phyloP scores from a whole-genome alignment of 129 eudicot species.

The Mikania micrantha region DNA sequence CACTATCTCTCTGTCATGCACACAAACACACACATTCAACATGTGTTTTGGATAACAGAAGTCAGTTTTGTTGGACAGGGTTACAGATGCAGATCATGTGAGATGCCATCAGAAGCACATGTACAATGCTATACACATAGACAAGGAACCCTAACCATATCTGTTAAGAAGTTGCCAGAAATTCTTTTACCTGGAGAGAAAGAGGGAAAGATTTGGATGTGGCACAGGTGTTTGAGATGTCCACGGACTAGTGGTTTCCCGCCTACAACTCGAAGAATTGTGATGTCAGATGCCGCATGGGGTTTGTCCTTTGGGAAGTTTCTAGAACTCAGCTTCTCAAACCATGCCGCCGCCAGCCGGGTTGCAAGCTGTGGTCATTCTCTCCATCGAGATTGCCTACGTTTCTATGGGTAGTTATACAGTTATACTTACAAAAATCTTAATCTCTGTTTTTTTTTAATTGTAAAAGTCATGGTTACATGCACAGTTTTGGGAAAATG shows the following conservation, averaged over 20 bases:
- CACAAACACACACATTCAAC: neutral
- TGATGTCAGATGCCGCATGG: conserved; percentile 99
- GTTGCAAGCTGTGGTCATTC: conserved; percentile 99
- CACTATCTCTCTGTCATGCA: neutral
- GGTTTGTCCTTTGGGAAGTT: conserved; percentile 97
- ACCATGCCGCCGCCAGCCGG: conserved; percentile 98
- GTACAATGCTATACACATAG: conserved; percentile 96
- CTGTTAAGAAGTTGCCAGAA: conserved; percentile 90
- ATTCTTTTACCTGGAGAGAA: conserved; percentile 73
- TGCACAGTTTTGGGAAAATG: conserved; percentile 85
- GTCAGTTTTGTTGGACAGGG: conserved; percentile 43
- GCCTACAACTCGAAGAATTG: conserved; percentile 87
- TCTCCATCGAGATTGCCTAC: conserved; percentile 90
- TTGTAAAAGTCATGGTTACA: neutral
- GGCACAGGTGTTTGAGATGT: conserved; percentile 97
- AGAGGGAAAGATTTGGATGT: conserved; percentile 99
- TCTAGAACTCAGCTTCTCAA: conserved; percentile 93
- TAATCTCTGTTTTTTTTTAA: neutral
- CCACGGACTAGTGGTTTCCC: conserved; percentile 84
- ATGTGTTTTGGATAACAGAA: conserved; percentile 3
- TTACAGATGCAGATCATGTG: conserved; percentile 78
- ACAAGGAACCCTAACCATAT: conserved; percentile 94
- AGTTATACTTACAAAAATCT: neutral
- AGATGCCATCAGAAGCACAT: conserved; percentile 95
- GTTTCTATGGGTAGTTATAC: conserved; percentile 77